These are phyloP conservation scores for Tilletia caries DNA, from an alignment of 1,284 basidiomycete species.

Conservation along the genomic window DNA sequence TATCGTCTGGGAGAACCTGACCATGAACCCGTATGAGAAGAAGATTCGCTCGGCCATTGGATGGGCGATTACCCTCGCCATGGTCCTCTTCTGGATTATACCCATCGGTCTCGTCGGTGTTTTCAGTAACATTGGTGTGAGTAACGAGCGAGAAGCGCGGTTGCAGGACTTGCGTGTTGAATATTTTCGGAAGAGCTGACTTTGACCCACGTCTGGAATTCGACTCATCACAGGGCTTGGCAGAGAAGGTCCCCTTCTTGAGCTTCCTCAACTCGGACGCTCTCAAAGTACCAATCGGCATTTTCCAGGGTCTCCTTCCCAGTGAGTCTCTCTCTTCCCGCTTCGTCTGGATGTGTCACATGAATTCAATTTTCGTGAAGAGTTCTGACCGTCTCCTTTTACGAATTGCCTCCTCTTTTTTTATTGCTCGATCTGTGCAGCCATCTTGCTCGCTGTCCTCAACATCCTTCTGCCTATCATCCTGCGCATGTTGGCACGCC, in stretches of 20 bases:
- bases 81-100: constrained; percentile 65
- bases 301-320: constrained; percentile 75
- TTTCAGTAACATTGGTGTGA: constrained; percentile 68
- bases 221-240: constrained; percentile 50
- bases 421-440: neutral
- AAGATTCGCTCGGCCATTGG: constrained; percentile 60
- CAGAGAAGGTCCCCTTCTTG: constrained; percentile 64
- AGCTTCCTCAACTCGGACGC: constrained; percentile 69
- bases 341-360: neutral
- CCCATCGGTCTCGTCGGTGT: constrained; percentile 71
- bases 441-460: constrained; percentile 77
- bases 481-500: constrained; percentile 69
- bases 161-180: too few relatives aligned
- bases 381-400: too few relatives aligned
- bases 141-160: neutral
- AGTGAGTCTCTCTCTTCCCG: too few relatives aligned
- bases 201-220: too few relatives aligned
- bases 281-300: constrained; percentile 64
- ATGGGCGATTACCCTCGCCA: constrained; percentile 61
- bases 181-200: too few relatives aligned
- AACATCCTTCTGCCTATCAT: constrained; percentile 88
- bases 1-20: constrained; percentile 83
- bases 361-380: too few relatives aligned
- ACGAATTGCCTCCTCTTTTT: constrained; percentile 28
- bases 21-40: constrained; percentile 83